Conservation (phyloP, 116 monocot genomes). For the Posidonia oceanica region DNA sequence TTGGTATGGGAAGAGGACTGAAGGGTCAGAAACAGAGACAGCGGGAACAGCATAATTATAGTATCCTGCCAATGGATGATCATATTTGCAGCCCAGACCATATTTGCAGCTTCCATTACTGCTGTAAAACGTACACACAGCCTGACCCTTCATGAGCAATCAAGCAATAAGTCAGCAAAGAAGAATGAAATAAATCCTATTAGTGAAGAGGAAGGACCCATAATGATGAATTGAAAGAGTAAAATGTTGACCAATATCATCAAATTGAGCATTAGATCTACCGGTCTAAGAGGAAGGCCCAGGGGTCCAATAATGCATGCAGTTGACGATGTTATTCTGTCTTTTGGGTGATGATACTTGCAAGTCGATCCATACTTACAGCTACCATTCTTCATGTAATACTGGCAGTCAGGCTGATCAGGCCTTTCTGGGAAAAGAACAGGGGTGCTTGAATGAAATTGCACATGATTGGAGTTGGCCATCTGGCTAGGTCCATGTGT, state of each 20-base stretch:
- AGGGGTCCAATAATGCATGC: conserved; percentile 36
- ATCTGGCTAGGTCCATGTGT: conserved; percentile 5
- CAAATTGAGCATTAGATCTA: conserved; percentile 14
- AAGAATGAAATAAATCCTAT: neutral
- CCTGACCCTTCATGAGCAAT: conserved; percentile 33
- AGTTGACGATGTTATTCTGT: conserved; percentile 23
- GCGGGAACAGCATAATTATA: conserved; percentile 42
- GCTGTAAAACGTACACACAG: conserved; percentile 46
- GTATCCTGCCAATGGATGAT: conserved; percentile 45
- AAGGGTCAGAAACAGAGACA: conserved; percentile 25
- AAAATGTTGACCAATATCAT: neutral
- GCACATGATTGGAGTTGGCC: conserved; percentile 9
- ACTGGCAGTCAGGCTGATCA: conserved; percentile 80
- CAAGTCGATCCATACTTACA: conserved; percentile 75
- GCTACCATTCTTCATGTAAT: conserved; percentile 66
- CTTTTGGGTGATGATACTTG: conserved; percentile 85
- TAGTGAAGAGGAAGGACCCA: neutral
- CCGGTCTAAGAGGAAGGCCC: conserved; percentile 78
- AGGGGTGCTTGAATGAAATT: neutral
- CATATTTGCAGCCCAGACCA: conserved; percentile 70
- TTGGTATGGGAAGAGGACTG: conserved; percentile 18
- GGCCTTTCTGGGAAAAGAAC: conserved; percentile 32
- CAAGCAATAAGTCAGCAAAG: neutral
- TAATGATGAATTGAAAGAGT: neutral
- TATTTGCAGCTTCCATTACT: conserved; percentile 62